These are phyloP conservation scores for Mariannaea sp. DNA, from an alignment of 2,329 filamentous ascomycete species.

Conservation along the genomic window DNA sequence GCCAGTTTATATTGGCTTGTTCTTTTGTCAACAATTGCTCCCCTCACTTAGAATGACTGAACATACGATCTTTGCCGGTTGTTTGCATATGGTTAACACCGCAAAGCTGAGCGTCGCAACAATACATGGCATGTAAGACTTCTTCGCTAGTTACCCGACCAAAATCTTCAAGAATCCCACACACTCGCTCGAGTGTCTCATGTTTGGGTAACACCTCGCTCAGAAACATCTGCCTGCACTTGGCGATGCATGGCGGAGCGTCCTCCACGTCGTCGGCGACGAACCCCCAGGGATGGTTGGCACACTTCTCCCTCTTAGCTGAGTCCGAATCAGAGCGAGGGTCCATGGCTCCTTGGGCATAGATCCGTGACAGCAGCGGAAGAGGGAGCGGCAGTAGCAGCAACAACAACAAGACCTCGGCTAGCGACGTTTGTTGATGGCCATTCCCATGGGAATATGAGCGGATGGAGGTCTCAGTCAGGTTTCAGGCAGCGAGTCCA, in stretches of 20 bases:
- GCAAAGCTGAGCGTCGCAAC: conserved; percentile 56
- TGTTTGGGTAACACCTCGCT: conserved; percentile 33
- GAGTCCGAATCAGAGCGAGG: conserved; percentile 2
- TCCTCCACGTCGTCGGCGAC: conserved; percentile 39
- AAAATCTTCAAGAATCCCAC: conserved; percentile 40
- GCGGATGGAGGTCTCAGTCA: conserved; percentile 27
- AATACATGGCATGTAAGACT: conserved; percentile 54
- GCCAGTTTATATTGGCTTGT: conserved; percentile 55
- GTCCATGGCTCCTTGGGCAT: conserved; percentile 10
- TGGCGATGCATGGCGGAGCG: conserved; percentile 42
- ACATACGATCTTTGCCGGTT: conserved; percentile 50
- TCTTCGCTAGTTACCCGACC: conserved; percentile 33
- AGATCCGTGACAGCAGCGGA: not conserved
- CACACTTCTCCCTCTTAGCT: conserved; percentile 24
- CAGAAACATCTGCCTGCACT: conserved; percentile 44
- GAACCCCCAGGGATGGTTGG: conserved; percentile 38
- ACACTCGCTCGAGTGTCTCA: conserved; percentile 41
- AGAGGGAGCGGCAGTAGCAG: too few relatives aligned
- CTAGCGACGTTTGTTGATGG: conserved; percentile 16
- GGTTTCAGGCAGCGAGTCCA: conserved; percentile 31
- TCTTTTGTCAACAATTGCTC: conserved; percentile 21
- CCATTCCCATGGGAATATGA: conserved; percentile 20
- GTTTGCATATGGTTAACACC: conserved; percentile 48
- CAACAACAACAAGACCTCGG: not conserved
- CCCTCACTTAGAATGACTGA: conserved; percentile 19